Percentiles rank a stretch among this genome's conserved stretches.
phyloP scores from a whole-genome alignment of 306 rosid genomes.

The Castanea crenata region DNA sequence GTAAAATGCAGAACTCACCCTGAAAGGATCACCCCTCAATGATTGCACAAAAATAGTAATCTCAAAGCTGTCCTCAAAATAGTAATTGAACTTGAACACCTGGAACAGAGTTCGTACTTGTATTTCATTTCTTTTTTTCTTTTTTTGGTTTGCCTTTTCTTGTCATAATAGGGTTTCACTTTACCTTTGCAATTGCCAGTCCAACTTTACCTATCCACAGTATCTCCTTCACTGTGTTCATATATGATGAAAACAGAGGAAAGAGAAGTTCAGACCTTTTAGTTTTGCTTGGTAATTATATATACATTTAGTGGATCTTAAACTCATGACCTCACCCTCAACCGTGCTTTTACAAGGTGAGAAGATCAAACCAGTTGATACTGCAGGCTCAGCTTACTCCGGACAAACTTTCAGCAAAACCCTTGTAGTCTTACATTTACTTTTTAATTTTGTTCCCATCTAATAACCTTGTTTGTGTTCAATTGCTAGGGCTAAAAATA shows the following conservation, averaged over 20 bases:
- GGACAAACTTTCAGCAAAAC: background rate
- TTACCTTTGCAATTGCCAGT: background rate
- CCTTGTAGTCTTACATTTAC: background rate
- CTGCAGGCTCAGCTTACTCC: background rate
- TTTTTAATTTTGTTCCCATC: no score
- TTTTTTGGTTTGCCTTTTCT: background rate
- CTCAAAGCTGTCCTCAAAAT: constrained; percentile 3
- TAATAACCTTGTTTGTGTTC: background rate
- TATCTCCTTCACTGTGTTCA: background rate
- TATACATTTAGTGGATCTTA: no score
- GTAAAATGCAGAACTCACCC: constrained; percentile 49
- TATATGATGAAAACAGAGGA: background rate
- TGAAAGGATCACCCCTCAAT: constrained; percentile 86
- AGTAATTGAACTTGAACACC: background rate
- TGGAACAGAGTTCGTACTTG: background rate
- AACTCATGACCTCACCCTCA: no score
- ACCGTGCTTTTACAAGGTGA: no score
- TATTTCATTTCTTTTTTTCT: background rate
- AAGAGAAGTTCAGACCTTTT: background rate
- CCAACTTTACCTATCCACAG: background rate
- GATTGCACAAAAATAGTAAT: constrained; percentile 72
- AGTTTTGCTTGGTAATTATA: no score
- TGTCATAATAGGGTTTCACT: background rate
- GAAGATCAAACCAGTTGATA: background rate
- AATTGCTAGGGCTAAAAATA: no score